Conservation (phyloP, 2,329 filamentous ascomycete species). For the Macrophomina phaseolina region DNA sequence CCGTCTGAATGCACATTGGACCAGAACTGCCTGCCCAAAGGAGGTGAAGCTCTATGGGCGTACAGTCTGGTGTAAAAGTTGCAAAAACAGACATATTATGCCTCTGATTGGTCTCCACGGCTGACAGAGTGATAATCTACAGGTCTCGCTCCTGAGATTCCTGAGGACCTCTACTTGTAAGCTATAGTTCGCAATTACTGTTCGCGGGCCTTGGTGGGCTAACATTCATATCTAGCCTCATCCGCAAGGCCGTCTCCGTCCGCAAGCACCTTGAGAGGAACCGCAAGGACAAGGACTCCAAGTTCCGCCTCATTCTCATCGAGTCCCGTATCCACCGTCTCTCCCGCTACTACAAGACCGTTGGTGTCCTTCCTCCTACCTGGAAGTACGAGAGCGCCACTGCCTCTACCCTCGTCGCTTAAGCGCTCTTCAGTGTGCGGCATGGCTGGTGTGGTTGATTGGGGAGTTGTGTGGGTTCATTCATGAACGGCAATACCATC, state of each 20-base stretch:
- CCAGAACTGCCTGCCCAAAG: constrained; percentile 36
- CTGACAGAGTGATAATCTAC: constrained; percentile 49
- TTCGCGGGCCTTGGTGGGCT: background rate
- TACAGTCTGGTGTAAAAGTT: constrained; percentile 30
- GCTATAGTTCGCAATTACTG: constrained; percentile 70
- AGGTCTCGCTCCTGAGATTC: constrained; percentile 98
- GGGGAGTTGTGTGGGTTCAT: constrained; percentile 23
- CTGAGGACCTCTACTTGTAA: constrained; percentile 98
- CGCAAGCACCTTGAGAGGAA: constrained; percentile 99
- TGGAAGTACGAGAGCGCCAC: constrained; percentile 99
- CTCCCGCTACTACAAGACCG: constrained; percentile 99
- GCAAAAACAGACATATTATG: constrained; percentile 46
- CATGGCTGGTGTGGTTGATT: constrained; percentile 3
- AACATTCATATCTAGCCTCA: constrained; percentile 15
- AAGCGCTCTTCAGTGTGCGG: constrained; percentile 52
- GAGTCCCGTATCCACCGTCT: constrained; percentile 99
- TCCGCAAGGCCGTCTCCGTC: constrained; percentile 83
- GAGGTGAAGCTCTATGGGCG: constrained; percentile 35
- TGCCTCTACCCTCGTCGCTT: constrained; percentile 91
- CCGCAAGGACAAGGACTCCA: constrained; percentile 99
- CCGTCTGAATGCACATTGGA: constrained; percentile 50
- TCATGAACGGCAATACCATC: constrained; percentile 6
- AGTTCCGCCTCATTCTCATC: constrained; percentile 99
- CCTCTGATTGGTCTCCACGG: constrained; percentile 50
- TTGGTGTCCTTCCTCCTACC: constrained; percentile 80